phyloP scores from a whole-genome alignment of 2,329 filamentous ascomycete genomes.

The Talaromyces sp. region DNA sequence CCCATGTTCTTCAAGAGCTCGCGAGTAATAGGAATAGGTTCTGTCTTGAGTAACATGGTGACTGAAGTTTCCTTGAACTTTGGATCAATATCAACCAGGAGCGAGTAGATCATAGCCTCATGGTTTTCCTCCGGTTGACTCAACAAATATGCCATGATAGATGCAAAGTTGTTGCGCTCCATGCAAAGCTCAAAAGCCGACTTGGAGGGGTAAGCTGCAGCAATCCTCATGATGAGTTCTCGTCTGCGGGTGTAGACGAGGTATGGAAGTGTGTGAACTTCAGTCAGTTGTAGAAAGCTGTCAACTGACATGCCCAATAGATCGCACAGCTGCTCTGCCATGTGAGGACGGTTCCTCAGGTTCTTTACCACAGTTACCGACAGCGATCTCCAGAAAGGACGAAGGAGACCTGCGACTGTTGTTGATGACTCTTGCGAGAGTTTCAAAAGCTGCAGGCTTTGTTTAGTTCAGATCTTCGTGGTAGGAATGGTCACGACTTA shows the following conservation, averaged over 20 bases:
- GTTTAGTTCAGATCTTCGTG: constrained; percentile 12
- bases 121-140: constrained; percentile 63
- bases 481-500: constrained; percentile 36
- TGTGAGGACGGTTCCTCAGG: constrained; percentile 74
- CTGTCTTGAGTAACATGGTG: constrained; percentile 67
- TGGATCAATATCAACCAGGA: constrained; percentile 66
- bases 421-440: constrained; percentile 65
- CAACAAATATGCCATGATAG: constrained; percentile 59
- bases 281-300: constrained; percentile 72
- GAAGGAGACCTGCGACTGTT: constrained; percentile 68
- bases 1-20: constrained; percentile 79
- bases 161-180: constrained; percentile 58
- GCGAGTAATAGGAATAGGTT: constrained; percentile 72
- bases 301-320: constrained; percentile 72
- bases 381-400: constrained; percentile 84
- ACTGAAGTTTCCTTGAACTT: constrained; percentile 68
- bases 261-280: constrained; percentile 80
- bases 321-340: constrained; percentile 76
- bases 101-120: constrained; percentile 66
- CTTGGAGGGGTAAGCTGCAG: constrained; percentile 61
- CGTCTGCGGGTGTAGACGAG: constrained; percentile 75
- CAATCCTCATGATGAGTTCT: constrained; percentile 78
- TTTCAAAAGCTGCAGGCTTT: constrained; percentile 57
- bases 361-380: constrained; percentile 82
- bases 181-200: constrained; percentile 62